These are phyloP conservation scores for Scytalidium sp. DNA, from an alignment of 2,329 filamentous ascomycete species.

Conservation along the genomic window DNA sequence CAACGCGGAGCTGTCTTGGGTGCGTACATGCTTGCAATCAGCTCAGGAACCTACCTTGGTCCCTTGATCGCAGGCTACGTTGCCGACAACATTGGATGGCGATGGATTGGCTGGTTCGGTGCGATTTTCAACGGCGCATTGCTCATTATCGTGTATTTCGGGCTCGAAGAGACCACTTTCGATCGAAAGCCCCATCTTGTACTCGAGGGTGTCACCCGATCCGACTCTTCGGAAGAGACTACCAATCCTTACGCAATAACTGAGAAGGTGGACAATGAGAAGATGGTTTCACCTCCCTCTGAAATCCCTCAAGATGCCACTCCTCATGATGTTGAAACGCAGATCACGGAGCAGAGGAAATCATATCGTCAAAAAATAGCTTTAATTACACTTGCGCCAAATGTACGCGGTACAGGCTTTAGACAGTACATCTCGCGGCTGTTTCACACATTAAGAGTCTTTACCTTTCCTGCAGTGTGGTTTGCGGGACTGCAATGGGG, in stretches of 20 bases:
- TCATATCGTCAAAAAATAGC: conserved; percentile 51
- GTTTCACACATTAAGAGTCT: conserved; percentile 50
- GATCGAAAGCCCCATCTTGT: conserved; percentile 15
- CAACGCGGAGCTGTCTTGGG: conserved; percentile 49
- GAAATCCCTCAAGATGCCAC: conserved; percentile 13
- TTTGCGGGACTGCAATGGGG: conserved; percentile 55
- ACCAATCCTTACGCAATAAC: too few species aligned
- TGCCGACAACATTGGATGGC: conserved; percentile 44
- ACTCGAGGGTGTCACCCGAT: conserved; percentile 17
- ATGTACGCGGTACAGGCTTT: conserved; percentile 46
- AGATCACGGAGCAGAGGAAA: conserved; percentile 31
- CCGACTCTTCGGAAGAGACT: too few species aligned
- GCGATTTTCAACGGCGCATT: conserved; percentile 43
- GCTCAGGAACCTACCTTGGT: conserved; percentile 51
- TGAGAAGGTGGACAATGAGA: conserved; percentile 25
- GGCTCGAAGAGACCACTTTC: conserved; percentile 47
- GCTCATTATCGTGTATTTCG: conserved; percentile 44
- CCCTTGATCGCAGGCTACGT: conserved; percentile 49
- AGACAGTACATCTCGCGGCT: conserved; percentile 48
- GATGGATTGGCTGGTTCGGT: conserved; percentile 48
- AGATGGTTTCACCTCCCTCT: too few species aligned
- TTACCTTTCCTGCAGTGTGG: conserved; percentile 51
- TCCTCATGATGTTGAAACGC: conserved; percentile 8
- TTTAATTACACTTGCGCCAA: conserved; percentile 50
- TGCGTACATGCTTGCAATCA: conserved; percentile 50